Percentiles rank a stretch among this genome's conserved stretches.
Conservation (phyloP, 495 filamentous ascomycete genomes). For the Aspergillus sparsus region DNA sequence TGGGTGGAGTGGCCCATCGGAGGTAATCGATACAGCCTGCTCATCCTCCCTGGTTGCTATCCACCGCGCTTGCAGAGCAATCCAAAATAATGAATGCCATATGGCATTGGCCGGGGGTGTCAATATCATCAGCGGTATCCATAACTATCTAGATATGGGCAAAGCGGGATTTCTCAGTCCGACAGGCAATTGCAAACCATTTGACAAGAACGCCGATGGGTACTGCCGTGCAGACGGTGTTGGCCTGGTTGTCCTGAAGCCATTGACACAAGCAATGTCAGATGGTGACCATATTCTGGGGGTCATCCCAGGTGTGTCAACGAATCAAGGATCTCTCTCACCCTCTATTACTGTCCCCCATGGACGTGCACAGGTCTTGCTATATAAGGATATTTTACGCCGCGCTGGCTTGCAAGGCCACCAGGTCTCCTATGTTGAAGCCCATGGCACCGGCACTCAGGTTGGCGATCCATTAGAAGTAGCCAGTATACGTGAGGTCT, state of each 20-base stretch:
- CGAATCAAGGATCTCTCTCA: slow-evolving; percentile 64
- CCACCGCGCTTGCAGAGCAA: slow-evolving; percentile 33
- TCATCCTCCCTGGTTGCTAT: slow-evolving; percentile 43
- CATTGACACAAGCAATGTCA: slow-evolving; percentile 55
- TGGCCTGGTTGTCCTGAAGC: slow-evolving; percentile 65
- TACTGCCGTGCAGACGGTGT: slow-evolving; percentile 70
- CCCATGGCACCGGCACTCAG: slow-evolving; percentile 73
- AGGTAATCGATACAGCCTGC: slow-evolving; percentile 48
- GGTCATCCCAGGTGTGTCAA: slow-evolving; percentile 57
- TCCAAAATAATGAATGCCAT: slow-evolving; percentile 35
- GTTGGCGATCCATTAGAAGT: slow-evolving; percentile 67
- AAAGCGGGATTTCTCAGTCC: slow-evolving; percentile 38
- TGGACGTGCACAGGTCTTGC: slow-evolving; percentile 54
- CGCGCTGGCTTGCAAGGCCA: slow-evolving; percentile 58
- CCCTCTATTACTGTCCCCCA: slow-evolving; percentile 69
- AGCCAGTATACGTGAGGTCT: slow-evolving; percentile 34
- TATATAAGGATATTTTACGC: slow-evolving; percentile 56
- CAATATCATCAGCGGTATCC: slow-evolving; percentile 37
- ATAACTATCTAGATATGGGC: slow-evolving; percentile 32
- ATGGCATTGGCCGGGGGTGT: slow-evolving; percentile 41
- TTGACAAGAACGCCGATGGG: slow-evolving; percentile 67
- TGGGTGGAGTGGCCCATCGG: slow-evolving; percentile 48
- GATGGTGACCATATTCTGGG: slow-evolving; percentile 65
- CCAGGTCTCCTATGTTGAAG: slow-evolving; percentile 68
- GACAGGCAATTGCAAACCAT: slow-evolving; percentile 61